These are phyloP conservation scores for Hyaloscypha hepaticicola DNA, from an alignment of 495 filamentous ascomycete species.

Conservation along the genomic window DNA sequence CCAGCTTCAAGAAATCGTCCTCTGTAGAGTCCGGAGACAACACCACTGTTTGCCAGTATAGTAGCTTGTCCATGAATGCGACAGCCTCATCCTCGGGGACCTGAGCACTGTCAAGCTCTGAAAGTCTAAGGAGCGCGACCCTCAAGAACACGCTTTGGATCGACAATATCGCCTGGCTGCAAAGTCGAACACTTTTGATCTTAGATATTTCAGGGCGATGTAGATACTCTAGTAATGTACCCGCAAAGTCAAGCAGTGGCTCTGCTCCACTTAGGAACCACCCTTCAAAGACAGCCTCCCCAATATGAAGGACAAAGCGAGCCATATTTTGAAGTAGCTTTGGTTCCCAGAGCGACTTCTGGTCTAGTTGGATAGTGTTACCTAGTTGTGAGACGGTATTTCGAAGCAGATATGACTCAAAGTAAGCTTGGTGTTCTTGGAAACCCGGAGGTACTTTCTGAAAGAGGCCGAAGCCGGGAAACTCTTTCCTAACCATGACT, in stretches of 20 bases:
- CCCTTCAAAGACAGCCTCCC: conserved; percentile 90
- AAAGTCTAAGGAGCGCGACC: conserved; percentile 75
- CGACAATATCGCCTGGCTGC: conserved; percentile 70
- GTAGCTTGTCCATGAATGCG: conserved; percentile 73
- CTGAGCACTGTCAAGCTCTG: conserved; percentile 70
- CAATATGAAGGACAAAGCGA: conserved; percentile 73
- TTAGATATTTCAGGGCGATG: conserved; percentile 79
- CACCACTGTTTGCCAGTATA: conserved; percentile 93
- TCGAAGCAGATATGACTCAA: conserved; percentile 84
- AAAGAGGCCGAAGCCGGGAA: conserved; percentile 83
- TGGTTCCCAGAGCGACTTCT: conserved; percentile 73
- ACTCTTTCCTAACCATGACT: conserved; percentile 80
- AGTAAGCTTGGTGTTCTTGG: conserved; percentile 89
- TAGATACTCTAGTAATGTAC: conserved; percentile 79
- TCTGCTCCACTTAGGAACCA: conserved; percentile 90
- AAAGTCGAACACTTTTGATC: conserved; percentile 84
- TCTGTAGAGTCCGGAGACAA: conserved; percentile 74
- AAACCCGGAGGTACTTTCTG: conserved; percentile 90
- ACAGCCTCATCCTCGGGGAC: conserved; percentile 57
- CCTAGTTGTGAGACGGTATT: conserved; percentile 70
- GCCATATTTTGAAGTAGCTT: conserved; percentile 82
- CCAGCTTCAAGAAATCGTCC: conserved; percentile 70
- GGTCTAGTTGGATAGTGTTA: conserved; percentile 66
- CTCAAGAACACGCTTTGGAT: conserved; percentile 75
- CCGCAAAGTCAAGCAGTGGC: conserved; percentile 81